A percentile compares a stretch with the other conserved stretches of the same genome.
phyloP scores from a whole-genome alignment of 2,329 filamentous ascomycete genomes.

The Cladosporium oxysporum region DNA sequence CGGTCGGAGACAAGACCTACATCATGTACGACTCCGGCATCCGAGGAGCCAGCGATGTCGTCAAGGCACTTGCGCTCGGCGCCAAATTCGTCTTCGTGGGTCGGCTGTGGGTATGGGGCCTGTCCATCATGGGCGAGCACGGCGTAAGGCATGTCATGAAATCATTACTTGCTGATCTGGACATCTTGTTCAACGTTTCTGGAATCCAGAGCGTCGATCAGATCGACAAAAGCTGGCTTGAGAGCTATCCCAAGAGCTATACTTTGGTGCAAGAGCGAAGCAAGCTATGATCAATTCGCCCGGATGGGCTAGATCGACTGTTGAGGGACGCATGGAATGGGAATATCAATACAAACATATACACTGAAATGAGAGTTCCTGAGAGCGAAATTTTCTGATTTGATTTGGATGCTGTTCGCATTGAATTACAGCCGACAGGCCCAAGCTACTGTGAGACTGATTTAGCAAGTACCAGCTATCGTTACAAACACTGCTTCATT shows the following conservation, averaged over 20 bases:
- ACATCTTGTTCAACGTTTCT: slow-evolving; percentile 62
- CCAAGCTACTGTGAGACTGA: neutral
- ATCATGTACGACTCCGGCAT: slow-evolving; percentile 64
- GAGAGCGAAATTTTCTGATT: neutral
- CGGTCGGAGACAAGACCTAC: slow-evolving; percentile 53
- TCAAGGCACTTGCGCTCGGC: slow-evolving; percentile 63
- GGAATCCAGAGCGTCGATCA: slow-evolving; percentile 51
- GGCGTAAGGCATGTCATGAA: slow-evolving; percentile 65
- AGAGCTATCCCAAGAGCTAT: slow-evolving; percentile 31
- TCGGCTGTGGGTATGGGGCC: slow-evolving; percentile 60
- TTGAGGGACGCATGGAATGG: neutral
- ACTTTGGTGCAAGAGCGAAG: slow-evolving; percentile 30
- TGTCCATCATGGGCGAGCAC: slow-evolving; percentile 61
- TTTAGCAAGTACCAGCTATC: neutral
- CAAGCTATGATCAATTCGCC: slow-evolving; percentile 24
- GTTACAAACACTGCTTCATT: neutral
- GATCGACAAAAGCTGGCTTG: slow-evolving; percentile 47
- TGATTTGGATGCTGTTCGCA: neutral
- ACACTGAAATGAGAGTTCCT: neutral
- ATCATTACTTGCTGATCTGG: slow-evolving; percentile 61
- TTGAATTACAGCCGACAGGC: neutral
- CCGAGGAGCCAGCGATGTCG: slow-evolving; percentile 57
- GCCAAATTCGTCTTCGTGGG: slow-evolving; percentile 65
- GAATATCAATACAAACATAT: neutral
- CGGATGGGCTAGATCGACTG: neutral